Conservation (phyloP, 345 rosid species). For the Eutrema yunnanense region DNA sequence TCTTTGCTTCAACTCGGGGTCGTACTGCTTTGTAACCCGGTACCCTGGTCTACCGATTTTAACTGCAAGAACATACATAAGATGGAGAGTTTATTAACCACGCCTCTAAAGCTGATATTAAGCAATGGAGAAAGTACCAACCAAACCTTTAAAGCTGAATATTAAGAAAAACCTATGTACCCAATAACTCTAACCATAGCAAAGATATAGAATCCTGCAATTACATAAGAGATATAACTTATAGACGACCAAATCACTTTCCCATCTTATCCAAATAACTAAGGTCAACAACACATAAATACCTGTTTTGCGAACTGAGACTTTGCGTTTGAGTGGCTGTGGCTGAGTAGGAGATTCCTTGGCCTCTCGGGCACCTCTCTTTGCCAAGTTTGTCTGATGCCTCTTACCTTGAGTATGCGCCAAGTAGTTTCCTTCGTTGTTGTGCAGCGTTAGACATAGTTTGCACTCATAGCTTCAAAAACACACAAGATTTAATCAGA, state of each 20-base stretch:
- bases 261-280: neutral
- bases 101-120: neutral
- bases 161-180: neutral
- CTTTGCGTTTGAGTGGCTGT: slow-evolving; percentile 90
- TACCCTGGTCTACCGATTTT: slow-evolving; percentile 98
- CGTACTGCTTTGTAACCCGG: slow-evolving; percentile 90
- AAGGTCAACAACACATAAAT: neutral
- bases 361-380: slow-evolving; percentile 97
- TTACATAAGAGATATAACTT: neutral
- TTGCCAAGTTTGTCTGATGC: slow-evolving; percentile 93
- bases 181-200: neutral
- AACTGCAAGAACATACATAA: slow-evolving; percentile 41
- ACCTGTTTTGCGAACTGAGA: slow-evolving; percentile 76
- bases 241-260: neutral
- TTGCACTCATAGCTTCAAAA: slow-evolving; percentile 87
- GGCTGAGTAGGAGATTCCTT: slow-evolving; percentile 88
- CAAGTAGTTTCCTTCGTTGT: slow-evolving; percentile 99
- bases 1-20: slow-evolving; percentile 86
- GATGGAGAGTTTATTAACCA: neutral
- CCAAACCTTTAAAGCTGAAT: neutral
- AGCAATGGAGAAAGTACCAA: neutral
- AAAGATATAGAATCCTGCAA: neutral
- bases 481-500: slow-evolving; percentile 1
- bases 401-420: slow-evolving; percentile 98
- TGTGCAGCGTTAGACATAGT: slow-evolving; percentile 91